These are phyloP conservation scores for Arxiozyma slooffiae DNA, from an alignment of 1,139 yeast genomes.

Conservation along the genomic window DNA sequence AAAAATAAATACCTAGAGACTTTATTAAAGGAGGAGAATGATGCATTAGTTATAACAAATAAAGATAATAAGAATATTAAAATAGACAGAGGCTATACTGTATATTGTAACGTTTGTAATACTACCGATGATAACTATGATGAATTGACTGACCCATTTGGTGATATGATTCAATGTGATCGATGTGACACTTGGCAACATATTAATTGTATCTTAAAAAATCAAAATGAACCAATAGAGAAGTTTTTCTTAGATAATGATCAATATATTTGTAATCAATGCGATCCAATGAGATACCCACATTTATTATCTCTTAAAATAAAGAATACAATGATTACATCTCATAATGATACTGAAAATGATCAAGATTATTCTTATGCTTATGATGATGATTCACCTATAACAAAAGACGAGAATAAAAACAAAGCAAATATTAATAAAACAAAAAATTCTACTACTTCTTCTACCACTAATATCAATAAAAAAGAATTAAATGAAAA, in stretches of 20 bases:
- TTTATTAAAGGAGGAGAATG: slow-evolving; percentile 14
- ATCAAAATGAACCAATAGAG: slow-evolving; percentile 30
- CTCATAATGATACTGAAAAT: slow-evolving; percentile 4
- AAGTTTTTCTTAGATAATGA: slow-evolving; percentile 33
- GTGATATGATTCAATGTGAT: slow-evolving; percentile 74
- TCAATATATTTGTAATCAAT: slow-evolving; percentile 41
- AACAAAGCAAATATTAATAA: slow-evolving; percentile 7
- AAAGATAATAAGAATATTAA: slow-evolving; percentile 6
- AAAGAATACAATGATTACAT: slow-evolving; percentile 1
- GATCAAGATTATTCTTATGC: slow-evolving; percentile 8
- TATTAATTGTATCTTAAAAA: slow-evolving; percentile 54
- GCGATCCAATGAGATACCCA: slow-evolving; percentile 37
- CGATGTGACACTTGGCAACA: slow-evolving; percentile 81
- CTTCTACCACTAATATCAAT: slow-evolving; percentile 6
- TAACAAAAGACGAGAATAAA: slow-evolving; percentile 12
- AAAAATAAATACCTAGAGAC: slow-evolving; percentile 18
- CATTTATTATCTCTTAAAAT: slow-evolving; percentile 22
- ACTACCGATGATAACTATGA: slow-evolving; percentile 54
- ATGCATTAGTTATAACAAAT: slow-evolving; percentile 5
- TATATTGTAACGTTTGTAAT: slow-evolving; percentile 57
- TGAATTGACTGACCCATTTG: slow-evolving; percentile 49
- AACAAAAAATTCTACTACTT: background rate
- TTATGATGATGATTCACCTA: slow-evolving; percentile 10
- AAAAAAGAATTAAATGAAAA: background rate
- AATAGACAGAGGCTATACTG: slow-evolving; percentile 23